Base-by-base conservation (phyloP, 2,329 filamentous ascomycete species). In the Microthyrium microscopicum region DNA sequence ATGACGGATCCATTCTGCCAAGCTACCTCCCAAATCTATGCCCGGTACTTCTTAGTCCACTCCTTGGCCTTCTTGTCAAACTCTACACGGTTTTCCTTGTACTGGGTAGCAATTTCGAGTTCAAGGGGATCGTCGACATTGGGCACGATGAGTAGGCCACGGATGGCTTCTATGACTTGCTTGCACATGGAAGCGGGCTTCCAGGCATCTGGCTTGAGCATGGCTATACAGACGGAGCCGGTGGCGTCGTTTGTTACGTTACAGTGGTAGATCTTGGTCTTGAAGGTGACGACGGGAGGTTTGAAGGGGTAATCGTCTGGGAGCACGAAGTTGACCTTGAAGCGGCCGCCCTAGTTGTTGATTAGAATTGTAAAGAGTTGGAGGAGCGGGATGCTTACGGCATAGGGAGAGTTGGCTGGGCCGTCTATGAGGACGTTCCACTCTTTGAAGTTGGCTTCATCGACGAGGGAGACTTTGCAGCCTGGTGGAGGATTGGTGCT, bases 201-300 rank as follows among this genome's bases (percentile, higher is more conserved):
- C 85, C 85, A 94, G 57, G 82, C 76, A 47, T 92, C 83, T 20
- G 77, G 56, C 52, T 85, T 82, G 45, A 94, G 71, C 55, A 85
- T 70, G 39, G 72, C 74, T 28, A 94, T 66, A 58, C 85, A 94
- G 71, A 94, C 81, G 57, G 68, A 77, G 40, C 85, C 85, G 44
- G 73, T 70, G 50, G 70, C 68, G 55, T 92, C 84, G 66, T 92
- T 89, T 50, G 77, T 83, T 39, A 94, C 71, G 59, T 94, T 94
- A 28, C 85, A 84, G 61, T 94, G 85, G 68, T 92, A 94, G 64
- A 93, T 80, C 58, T 85, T 87, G 33, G 84, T 93, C 43, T 64
- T 61, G 67, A 93, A 92, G 50, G 68, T 73, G 45, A 92, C 66
- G 39, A 68, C 62, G 12, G 84, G 84, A 16, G 83, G 73, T 58